phyloP scores from a whole-genome alignment of 768 basidiomycete genomes.

The Tubosaeta sp. region DNA sequence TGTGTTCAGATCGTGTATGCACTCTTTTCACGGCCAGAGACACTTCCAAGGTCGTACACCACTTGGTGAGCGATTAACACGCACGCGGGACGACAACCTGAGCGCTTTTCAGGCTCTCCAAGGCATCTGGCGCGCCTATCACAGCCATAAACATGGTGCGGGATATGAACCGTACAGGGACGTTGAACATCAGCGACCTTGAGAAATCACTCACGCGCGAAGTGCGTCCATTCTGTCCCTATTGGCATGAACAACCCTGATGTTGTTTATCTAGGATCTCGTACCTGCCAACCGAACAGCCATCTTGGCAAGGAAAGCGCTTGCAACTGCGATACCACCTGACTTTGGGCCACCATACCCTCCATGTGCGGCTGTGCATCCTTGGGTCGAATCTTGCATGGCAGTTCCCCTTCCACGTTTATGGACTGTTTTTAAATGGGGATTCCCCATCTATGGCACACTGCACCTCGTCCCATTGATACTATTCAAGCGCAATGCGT shows the following conservation, averaged over 20 bases:
- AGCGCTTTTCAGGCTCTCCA: slow-evolving; percentile 56
- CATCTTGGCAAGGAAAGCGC: slow-evolving; percentile 43
- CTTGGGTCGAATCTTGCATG: slow-evolving; percentile 52
- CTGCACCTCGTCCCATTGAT: slow-evolving; percentile 86
- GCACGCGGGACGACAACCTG: background rate
- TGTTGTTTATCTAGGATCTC: slow-evolving; percentile 42
- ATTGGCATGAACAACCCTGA: background rate
- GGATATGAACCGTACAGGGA: slow-evolving; percentile 53
- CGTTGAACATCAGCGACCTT: slow-evolving; percentile 52
- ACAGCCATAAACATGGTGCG: slow-evolving; percentile 59
- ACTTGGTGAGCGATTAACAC: slow-evolving; percentile 49
- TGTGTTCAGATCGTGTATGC: slow-evolving; percentile 86
- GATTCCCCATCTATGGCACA: slow-evolving; percentile 80
- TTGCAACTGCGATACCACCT: slow-evolving; percentile 25
- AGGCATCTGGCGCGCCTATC: slow-evolving; percentile 59
- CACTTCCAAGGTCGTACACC: slow-evolving; percentile 73
- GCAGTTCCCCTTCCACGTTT: slow-evolving; percentile 53
- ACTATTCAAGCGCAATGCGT: slow-evolving; percentile 69
- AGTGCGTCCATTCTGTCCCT: slow-evolving; percentile 32
- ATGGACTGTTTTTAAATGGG: slow-evolving; percentile 78
- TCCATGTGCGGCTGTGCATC: slow-evolving; percentile 77
- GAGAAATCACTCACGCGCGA: slow-evolving; percentile 47
- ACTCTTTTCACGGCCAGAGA: slow-evolving; percentile 75
- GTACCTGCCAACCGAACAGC: slow-evolving; percentile 46
- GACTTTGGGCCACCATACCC: slow-evolving; percentile 50